phyloP scores from a whole-genome alignment of 2,329 filamentous ascomycete genomes.

The Calonectria pauciramosa region DNA sequence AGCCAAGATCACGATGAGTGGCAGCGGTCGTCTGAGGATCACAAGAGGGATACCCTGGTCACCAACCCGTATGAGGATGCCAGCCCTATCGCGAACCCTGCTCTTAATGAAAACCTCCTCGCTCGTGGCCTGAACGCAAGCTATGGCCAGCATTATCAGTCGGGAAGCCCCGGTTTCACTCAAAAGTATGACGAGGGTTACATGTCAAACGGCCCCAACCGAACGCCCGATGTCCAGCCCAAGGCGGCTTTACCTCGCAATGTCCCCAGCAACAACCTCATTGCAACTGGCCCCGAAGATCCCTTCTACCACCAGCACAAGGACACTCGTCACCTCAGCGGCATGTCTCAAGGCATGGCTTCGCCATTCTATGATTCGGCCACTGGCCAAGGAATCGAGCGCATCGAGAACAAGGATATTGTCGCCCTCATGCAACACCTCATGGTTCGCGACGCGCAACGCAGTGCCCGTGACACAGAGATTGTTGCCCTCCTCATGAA shows the following conservation, averaged over 20 bases:
- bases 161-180: conserved; percentile 69
- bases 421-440: conserved; percentile 97
- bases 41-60: conserved; percentile 75
- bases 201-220: conserved; percentile 79
- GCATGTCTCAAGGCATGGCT: conserved; percentile 90
- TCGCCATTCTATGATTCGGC: conserved; percentile 93
- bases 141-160: conserved; percentile 62
- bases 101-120: conserved; percentile 65
- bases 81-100: conserved; percentile 72
- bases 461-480: conserved; percentile 95
- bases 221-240: conserved; percentile 65
- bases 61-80: conserved; percentile 78
- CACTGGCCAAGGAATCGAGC: conserved; percentile 88
- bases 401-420: conserved; percentile 96
- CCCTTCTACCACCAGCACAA: conserved; percentile 74
- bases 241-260: conserved; percentile 68
- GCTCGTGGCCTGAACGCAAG: conserved; percentile 53
- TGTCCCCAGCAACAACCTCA: conserved; percentile 66
- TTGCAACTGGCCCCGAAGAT: conserved; percentile 67
- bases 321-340: conserved; percentile 78
- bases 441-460: conserved; percentile 95
- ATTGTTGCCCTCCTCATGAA: conserved; percentile 95
- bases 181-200: conserved; percentile 88
- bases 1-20: conserved; percentile 75
- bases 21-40: conserved; percentile 72